Base-by-base conservation (phyloP, 2,329 filamentous ascomycete species). In the Aspergillus luchuensis region DNA sequence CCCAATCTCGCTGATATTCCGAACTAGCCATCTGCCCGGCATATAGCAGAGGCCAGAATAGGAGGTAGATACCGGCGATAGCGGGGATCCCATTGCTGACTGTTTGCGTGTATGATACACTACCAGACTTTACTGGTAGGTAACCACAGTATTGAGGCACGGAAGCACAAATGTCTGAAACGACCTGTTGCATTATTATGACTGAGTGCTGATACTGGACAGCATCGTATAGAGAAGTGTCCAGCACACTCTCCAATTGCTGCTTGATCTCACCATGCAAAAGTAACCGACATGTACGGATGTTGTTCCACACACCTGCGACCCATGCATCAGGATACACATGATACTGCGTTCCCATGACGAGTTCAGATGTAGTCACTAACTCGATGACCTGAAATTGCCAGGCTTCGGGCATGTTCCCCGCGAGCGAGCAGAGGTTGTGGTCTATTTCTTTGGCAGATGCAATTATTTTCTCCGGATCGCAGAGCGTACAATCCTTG, bases 251-350 rank as follows among this genome's bases (percentile, higher is more conserved):
- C 5, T 30, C 7, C 15, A 60, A 11, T 38, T 58, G 57, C 8
- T n/a, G 6, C n/a, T 52, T 53, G 13, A 65, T 62, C 36, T 64
- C 62, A 4, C 45, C 25, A 30, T 64, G 59, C 6, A 65, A 33
- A 10, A 64, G 41, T 13, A 65, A 33, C 30, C 61, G 61, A 36
- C 54, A 65, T 33, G 59, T 56, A n/a, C 59, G 61, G 21, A 63
- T 47, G 45, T 62, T 57, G 39, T 65, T 65, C 61, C 63, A 62
- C 8, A 59, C 54, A 30, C 48, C 59, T 39, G 63, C 50, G 8
- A 58, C 38, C 63, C 63, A 65, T 17, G 57, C 47, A 57, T 65
- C 63, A 1, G 61, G 41, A 38, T 65, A 65, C 36, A 56, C 33
- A 36, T 63, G 61, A 28, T 57, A 55, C 2, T 58, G 49, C 1